A percentile compares a stretch with the other conserved stretches of the same genome.
phyloP scores from a whole-genome alignment of 768 basidiomycete genomes.

The Kwoniella mangroviensis region DNA sequence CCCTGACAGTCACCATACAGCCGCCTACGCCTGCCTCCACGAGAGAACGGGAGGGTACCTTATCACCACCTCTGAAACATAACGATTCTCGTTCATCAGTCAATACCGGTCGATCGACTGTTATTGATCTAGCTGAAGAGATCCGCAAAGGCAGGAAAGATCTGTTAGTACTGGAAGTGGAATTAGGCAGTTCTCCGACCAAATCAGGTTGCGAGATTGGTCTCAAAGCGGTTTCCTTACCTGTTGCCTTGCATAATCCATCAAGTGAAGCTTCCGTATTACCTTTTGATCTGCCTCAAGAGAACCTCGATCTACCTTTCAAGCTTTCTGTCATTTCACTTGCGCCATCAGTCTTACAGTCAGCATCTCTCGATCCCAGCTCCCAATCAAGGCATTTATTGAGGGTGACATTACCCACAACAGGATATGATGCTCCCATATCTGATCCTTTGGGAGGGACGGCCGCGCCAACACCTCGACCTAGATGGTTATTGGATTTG shows the following conservation, averaged over 20 bases:
- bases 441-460: conserved; percentile 72
- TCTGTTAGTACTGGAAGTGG: conserved; percentile 70
- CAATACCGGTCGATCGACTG: conserved; percentile 55
- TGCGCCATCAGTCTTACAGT: conserved; percentile 73
- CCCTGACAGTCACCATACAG: conserved; percentile 45
- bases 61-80: conserved; percentile 35
- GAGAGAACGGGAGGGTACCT: conserved; percentile 32
- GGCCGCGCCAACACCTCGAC: conserved; percentile 60
- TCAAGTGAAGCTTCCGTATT: conserved; percentile 16
- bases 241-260: conserved; percentile 63
- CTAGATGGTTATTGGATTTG: conserved; percentile 73
- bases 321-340: conserved; percentile 70
- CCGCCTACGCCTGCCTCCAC: conserved; percentile 15
- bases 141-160: conserved; percentile 63
- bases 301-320: conserved; percentile 46
- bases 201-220: conserved; percentile 59
- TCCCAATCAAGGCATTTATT: conserved; percentile 71
- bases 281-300: conserved; percentile 36
- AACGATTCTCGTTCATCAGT: conserved; percentile 58
- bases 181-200: conserved; percentile 47
- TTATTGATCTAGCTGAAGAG: conserved; percentile 59
- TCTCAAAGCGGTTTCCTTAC: conserved; percentile 50
- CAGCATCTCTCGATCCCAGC: conserved; percentile 66
- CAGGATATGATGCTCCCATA: conserved; percentile 74
- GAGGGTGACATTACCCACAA: conserved; percentile 77